Evolutionary conservation across 2,329 filamentous ascomycete species (phyloP).

Genomic region (Thyridium curvatum): DNA sequence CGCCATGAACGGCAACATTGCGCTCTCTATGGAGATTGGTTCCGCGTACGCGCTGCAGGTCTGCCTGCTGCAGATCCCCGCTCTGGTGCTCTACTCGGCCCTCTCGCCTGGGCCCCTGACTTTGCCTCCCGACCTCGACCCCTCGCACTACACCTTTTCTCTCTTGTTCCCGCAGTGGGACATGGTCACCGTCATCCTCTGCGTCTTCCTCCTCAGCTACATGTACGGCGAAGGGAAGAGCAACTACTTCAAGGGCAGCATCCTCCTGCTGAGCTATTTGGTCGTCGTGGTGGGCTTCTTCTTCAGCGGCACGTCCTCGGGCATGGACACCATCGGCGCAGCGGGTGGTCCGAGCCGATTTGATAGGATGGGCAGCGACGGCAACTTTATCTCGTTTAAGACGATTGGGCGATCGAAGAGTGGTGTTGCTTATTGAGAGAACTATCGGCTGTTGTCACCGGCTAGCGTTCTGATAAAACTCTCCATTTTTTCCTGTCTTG

Average conservation of each 20-base stretch:
- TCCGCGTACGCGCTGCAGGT: constrained; percentile 96
- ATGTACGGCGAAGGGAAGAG: constrained; percentile 99
- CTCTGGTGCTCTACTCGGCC: constrained; percentile 85
- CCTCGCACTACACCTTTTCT: constrained; percentile 62
- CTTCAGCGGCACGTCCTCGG: constrained; percentile 57
- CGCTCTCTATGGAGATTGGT: constrained; percentile 97
- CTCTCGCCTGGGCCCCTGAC: constrained; percentile 47
- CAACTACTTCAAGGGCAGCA: constrained; percentile 99
- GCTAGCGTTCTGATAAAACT: no score
- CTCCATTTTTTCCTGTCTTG: no score
- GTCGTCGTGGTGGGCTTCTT: constrained; percentile 92
- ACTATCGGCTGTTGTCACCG: no score
- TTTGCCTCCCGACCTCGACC: constrained; percentile 28
- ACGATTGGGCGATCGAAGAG: constrained; percentile 42
- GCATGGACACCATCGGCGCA: constrained; percentile 30
- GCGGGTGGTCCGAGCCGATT: constrained; percentile 39
- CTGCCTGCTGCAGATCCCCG: constrained; percentile 88
- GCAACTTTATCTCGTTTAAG: constrained; percentile 40
- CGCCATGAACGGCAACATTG: constrained; percentile 99
- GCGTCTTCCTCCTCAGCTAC: constrained; percentile 93
- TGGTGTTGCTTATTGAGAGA: constrained; percentile 26
- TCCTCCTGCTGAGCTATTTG: constrained; percentile 85
- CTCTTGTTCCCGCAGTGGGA: constrained; percentile 99
- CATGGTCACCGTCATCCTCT: constrained; percentile 94
- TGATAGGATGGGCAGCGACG: constrained; percentile 45